A percentile compares a stretch with the other conserved stretches of the same genome.
Conservation (phyloP, 257 asterid species). For the Knoxia roxburghii region DNA sequence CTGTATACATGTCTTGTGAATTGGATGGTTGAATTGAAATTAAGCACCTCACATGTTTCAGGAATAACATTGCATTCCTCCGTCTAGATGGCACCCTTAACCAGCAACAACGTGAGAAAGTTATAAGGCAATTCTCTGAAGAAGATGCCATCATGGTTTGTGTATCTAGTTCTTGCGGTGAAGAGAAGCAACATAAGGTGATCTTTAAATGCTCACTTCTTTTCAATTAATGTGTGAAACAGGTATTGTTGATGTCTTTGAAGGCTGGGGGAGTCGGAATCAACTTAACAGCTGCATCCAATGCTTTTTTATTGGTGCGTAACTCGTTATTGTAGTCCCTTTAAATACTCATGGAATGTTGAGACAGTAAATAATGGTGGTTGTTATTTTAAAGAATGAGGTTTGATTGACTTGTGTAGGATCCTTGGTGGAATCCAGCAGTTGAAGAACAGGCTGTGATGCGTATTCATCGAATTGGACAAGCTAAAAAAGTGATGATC, state of each 20-base stretch:
- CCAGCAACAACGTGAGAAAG: constrained; percentile 92
- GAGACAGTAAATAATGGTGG: neutral
- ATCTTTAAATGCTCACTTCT: constrained; percentile 4
- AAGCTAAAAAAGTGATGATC: constrained; percentile 66
- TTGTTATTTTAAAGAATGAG: neutral
- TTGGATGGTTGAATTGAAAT: neutral
- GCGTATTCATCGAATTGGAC: constrained; percentile 99
- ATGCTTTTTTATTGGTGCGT: constrained; percentile 86
- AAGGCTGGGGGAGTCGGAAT: constrained; percentile 99
- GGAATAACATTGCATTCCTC: constrained; percentile 64
- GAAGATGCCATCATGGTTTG: constrained; percentile 67
- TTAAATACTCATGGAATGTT: neutral
- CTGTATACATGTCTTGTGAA: neutral
- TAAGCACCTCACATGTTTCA: constrained; percentile 18
- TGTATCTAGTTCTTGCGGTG: constrained; percentile 8
- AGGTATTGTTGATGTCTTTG: constrained; percentile 92
- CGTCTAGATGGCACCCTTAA: constrained; percentile 92
- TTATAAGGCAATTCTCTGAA: constrained; percentile 77
- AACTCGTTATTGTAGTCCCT: neutral
- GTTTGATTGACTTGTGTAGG: constrained; percentile 38
- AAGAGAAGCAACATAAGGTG: neutral
- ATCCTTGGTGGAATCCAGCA: constrained; percentile 99
- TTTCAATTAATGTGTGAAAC: constrained; percentile 15
- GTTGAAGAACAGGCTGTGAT: constrained; percentile 98
- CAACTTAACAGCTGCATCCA: constrained; percentile 90